A percentile compares a stretch with the other conserved stretches of the same genome.
Conservation (phyloP, 805 yeast genomes). For the Ogataea angusta region DNA sequence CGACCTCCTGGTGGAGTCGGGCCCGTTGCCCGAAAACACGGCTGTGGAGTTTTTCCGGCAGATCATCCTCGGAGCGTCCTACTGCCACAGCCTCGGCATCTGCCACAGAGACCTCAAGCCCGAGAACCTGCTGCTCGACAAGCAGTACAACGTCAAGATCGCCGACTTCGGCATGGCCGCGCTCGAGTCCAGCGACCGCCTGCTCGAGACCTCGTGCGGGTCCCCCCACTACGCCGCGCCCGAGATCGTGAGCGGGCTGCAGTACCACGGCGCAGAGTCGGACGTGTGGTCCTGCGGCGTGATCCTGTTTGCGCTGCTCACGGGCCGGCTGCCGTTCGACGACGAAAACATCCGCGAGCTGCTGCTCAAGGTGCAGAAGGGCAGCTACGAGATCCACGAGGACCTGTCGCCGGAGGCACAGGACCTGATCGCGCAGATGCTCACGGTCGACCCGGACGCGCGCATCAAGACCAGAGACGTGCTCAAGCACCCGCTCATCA, state of each 20-base stretch:
- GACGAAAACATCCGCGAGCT: constrained; percentile 90
- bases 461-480: constrained; percentile 80
- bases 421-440: constrained; percentile 77
- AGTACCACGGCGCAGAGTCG: constrained; percentile 93
- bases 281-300: constrained; percentile 99
- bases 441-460: constrained; percentile 74
- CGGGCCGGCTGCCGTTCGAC: constrained; percentile 96
- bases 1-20: constrained; percentile 84
- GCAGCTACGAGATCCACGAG: constrained; percentile 79
- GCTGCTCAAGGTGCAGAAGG: constrained; percentile 86
- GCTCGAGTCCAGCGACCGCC: constrained; percentile 69
- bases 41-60: constrained; percentile 86
- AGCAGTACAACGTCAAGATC: constrained; percentile 83
- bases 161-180: constrained; percentile 99
- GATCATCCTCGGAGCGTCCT: constrained; percentile 60
- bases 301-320: constrained; percentile 84
- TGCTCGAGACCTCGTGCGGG: constrained; percentile 94
- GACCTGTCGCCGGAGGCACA: constrained; percentile 80
- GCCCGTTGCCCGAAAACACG: constrained; percentile 83
- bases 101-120: constrained; percentile 81
- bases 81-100: constrained; percentile 64
- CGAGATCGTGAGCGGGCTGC: constrained; percentile 92
- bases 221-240: constrained; percentile 99
- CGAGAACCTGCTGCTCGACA: constrained; percentile 74
- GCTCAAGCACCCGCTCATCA: constrained; percentile 74